Evolutionary conservation across 2,329 filamentous ascomycete genomes (phyloP), one percentile per base, ranked within the genome.

Genomic region (Podosphaera aphanis): DNA sequence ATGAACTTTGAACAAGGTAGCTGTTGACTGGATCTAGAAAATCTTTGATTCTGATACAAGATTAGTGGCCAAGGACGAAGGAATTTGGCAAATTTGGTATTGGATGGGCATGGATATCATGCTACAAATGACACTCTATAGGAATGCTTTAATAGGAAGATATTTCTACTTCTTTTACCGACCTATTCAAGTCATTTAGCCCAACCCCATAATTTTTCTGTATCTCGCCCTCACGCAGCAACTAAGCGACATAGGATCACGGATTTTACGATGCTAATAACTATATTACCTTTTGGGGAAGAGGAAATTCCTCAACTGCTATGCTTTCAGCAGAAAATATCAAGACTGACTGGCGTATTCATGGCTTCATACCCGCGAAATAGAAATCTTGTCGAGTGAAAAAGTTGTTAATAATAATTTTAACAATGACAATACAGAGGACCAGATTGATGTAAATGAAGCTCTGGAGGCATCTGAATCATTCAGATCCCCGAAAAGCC

Each of bases 201-300:
- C 25, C 50, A 58, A 51, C 55, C 55, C 36, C 53, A 48, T 49
- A 48, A 58, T 47, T 49, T 56, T 29, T 46, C 38, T 48, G 40
- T 52, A 11, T 58, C 56, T 51, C 49, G 47, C n/a, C n/a, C n/a
- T 47, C 25, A 46, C 56, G 1, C 54, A 56, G 42, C 41, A 39
- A 44, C 52, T 18, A 57, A 57, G 49, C 27, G 43, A 20, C 10
- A 13, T 29, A 7, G 29, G 16, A 2, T 29, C 13, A n/a, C 2
- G 2, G 5, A 5, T 27, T 18, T 29, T 2, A 16, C 4, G 5
- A n/a, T 20, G 3, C 18, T 29, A 5, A 19, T 10, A 13, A 23
- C 16, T 42, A 5, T 13, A 2, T 15, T 25, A 27, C 21, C 40
- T 29, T n/a, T 7, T 42, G 13, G 15, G 23, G 4, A 27, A 42